Evolutionary conservation across 2,329 filamentous ascomycete genomes (phyloP).

Genomic region (Amphichorda felina): DNA sequence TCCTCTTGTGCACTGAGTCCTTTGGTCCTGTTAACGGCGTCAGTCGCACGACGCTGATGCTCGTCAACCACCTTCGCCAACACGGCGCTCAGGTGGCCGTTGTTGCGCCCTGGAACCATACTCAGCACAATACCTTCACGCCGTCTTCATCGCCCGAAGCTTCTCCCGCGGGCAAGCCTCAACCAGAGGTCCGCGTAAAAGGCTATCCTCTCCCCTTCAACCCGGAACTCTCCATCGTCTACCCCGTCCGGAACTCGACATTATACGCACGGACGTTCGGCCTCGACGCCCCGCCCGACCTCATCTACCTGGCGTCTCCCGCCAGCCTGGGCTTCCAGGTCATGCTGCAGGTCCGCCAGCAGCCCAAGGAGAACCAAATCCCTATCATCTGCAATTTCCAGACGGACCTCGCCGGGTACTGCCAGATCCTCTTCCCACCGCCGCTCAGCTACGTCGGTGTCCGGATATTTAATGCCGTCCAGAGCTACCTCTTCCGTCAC

Average conservation of each 20-base stretch:
- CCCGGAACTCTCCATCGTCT: conserved; percentile 57
- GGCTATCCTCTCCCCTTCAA: conserved; percentile 61
- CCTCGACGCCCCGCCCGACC: conserved; percentile 36
- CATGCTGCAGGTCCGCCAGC: conserved; percentile 54
- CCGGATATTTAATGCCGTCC: conserved; percentile 48
- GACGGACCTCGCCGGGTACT: conserved; percentile 59
- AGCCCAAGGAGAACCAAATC: conserved; percentile 39
- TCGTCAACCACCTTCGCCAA: conserved; percentile 54
- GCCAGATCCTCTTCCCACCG: conserved; percentile 54
- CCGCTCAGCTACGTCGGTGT: conserved; percentile 50
- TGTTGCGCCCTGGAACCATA: conserved; percentile 50
- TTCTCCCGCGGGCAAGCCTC: conserved; percentile 14
- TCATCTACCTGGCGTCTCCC: conserved; percentile 59
- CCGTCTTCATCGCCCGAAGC: conserved; percentile 23
- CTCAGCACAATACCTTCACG: conserved; percentile 40
- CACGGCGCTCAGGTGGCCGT: conserved; percentile 54
- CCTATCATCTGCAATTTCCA: conserved; percentile 59
- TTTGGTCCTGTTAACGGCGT: conserved; percentile 66
- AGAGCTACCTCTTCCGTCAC: conserved; percentile 55
- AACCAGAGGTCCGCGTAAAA: conserved; percentile 43
- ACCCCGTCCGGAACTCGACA: conserved; percentile 52
- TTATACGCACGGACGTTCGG: conserved; percentile 50
- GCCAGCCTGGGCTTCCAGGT: conserved; percentile 61
- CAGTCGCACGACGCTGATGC: conserved; percentile 56
- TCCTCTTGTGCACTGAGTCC: conserved; percentile 59